Base-by-base conservation (phyloP, 2,329 filamentous ascomycete species). In the Exophiala oligosperma region DNA sequence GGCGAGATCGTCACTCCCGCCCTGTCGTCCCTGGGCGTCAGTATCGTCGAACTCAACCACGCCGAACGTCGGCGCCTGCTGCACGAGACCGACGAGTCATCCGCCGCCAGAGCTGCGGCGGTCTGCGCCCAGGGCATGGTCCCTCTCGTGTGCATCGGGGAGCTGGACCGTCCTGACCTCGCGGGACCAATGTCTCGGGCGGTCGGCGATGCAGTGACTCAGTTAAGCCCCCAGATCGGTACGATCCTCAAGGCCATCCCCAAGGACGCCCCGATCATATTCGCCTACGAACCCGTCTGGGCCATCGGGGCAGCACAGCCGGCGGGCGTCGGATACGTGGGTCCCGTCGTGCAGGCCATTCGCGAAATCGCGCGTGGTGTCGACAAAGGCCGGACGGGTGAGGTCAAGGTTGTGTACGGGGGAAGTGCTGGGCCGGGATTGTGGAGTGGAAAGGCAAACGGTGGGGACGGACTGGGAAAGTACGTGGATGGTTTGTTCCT, bases 241-340 rank as follows among this genome's bases (percentile, higher is more conserved):
- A 77, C 84, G 1, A 84, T 90, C 2, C 70, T 94, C 52, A 75
- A 76, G 1, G 81, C 79, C 0, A 76, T 93, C 6, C 81, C 85
- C 0, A 77, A 77, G 9, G 78, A 84, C 14, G 83, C 85, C 0
- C 87, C 91, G 49, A 81, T 94, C 4, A 83, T 93, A 5, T 80
- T 95, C 57, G 91, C 91, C 0, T 95, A 95, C 69, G 91, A 95
- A 76, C 91, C 91, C 6, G 90, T 94, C 1, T 95, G 91, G 91
- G 91, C 91, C 0, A 95, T 94, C 72, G 91, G 91, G 0, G 86
- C 90, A 8, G 77, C 81, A 1, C 78, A 87, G 67, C 90, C 91
- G 2, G 91, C 91, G 0, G 81, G 81, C 6, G 82, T 86, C 17
- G 85, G 87, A 61, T 87, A 95, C 69, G 88, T 95, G 0, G 81